phyloP scores from a whole-genome alignment of 805 yeast genomes.

The Cyberlindnera xishuangbannaensis region DNA sequence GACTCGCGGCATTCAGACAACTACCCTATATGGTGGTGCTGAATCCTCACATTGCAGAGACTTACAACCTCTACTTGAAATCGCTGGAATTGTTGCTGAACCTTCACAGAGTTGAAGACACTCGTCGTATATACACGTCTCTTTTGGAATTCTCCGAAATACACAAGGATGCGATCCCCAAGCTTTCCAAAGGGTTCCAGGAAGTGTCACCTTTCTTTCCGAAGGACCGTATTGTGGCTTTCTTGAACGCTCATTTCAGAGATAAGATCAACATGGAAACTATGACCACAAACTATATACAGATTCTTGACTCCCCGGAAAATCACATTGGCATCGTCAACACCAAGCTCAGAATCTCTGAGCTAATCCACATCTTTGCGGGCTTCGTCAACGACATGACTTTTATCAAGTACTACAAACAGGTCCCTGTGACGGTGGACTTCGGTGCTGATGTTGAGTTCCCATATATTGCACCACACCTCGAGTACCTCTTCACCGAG shows the following conservation, averaged over 20 bases:
- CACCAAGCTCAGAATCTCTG: conserved; percentile 56
- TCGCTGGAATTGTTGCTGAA: conserved; percentile 52
- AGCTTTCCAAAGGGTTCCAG: conserved; percentile 74
- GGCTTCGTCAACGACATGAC: conserved; percentile 81
- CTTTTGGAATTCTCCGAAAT: conserved; percentile 58
- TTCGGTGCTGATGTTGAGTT: conserved; percentile 51
- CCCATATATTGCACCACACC: conserved; percentile 82
- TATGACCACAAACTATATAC: conserved; percentile 79
- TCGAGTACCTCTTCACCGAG: conserved; percentile 86
- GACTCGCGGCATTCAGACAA: conserved; percentile 62
- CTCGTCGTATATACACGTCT: conserved; percentile 44
- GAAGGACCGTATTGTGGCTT: conserved; percentile 45
- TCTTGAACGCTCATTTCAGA: conserved; percentile 69
- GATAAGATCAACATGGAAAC: conserved; percentile 86
- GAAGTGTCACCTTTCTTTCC: conserved; percentile 50
- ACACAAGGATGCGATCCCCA: conserved; percentile 81
- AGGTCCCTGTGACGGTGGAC: conserved; percentile 55
- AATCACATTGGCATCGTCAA: conserved; percentile 63
- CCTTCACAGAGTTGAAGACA: conserved; percentile 34
- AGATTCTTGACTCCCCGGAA: conserved; percentile 44
- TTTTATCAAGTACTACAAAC: conserved; percentile 74
- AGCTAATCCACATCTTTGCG: conserved; percentile 56
- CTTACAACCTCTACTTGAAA: conserved; percentile 66
- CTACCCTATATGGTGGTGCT: conserved; percentile 81
- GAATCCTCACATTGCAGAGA: conserved; percentile 80